Evolutionary conservation across 257 asterid species (phyloP).

Genomic region (Catharanthus roseus): DNA sequence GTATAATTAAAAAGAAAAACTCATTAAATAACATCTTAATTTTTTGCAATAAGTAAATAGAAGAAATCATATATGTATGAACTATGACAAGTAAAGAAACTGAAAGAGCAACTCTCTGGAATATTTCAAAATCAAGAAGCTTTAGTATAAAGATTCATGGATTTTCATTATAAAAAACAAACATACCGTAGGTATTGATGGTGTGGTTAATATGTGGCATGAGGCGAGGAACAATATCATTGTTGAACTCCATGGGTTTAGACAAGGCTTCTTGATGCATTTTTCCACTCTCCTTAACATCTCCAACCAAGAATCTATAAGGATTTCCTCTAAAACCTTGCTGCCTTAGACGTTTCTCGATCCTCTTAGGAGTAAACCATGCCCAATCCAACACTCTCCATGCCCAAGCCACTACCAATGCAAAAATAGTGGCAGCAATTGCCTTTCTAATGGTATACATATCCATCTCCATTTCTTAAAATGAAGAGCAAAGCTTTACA

Average conservation of each 20-base stretch:
- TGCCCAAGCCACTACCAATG: slow-evolving; percentile 8
- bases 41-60: too few species aligned
- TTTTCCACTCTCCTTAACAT: slow-evolving; percentile 15
- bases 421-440: not conserved
- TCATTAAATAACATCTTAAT: too few species aligned
- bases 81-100: too few species aligned
- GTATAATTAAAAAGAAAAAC: too few species aligned
- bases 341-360: slow-evolving; percentile 21
- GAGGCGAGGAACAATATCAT: slow-evolving; percentile 17
- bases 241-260: slow-evolving; percentile 14
- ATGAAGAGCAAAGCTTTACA: not conserved
- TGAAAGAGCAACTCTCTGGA: too few species aligned
- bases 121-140: too few species aligned
- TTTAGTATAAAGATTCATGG: too few species aligned
- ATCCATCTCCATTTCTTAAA: not conserved
- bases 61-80: too few species aligned
- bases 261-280: slow-evolving; percentile 16
- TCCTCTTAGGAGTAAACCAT: slow-evolving; percentile 23
- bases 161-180: not conserved
- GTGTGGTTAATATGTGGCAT: slow-evolving; percentile 21
- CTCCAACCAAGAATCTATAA: slow-evolving; percentile 20
- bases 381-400: slow-evolving; percentile 20
- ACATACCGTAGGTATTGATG: slow-evolving; percentile 19
- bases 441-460: slow-evolving; percentile 3
- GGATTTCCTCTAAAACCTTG: slow-evolving; percentile 28